phyloP scores from a whole-genome alignment of 2,329 filamentous ascomycete species.

The Clonostachys sp. region DNA sequence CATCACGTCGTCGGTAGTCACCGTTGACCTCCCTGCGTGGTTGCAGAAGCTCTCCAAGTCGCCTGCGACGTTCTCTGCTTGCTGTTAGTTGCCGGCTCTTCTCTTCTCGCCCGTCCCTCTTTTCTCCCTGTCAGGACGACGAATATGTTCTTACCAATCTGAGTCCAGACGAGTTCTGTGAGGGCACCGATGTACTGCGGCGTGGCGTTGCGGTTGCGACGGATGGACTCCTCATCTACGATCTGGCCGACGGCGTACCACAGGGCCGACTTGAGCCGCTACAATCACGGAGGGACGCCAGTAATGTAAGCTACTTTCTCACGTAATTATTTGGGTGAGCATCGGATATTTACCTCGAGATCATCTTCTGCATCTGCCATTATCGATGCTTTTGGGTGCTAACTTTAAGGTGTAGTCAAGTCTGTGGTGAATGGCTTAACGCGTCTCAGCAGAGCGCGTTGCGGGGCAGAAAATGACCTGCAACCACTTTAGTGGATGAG shows the following conservation, averaged over 20 bases:
- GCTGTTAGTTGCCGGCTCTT: not conserved
- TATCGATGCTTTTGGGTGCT: not conserved
- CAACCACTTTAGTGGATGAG: no score
- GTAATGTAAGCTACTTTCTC: constrained; percentile 24
- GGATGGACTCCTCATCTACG: constrained; percentile 72
- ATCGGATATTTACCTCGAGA: constrained; percentile 20
- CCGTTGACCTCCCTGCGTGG: constrained; percentile 75
- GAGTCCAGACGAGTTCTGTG: constrained; percentile 83
- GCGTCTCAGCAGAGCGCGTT: not conserved
- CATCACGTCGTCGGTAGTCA: constrained; percentile 84
- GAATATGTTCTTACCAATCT: constrained; percentile 57
- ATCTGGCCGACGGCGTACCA: constrained; percentile 85
- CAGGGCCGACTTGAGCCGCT: constrained; percentile 80
- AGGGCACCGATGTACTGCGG: constrained; percentile 85
- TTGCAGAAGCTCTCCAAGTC: constrained; percentile 56
- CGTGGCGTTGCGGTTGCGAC: constrained; percentile 71
- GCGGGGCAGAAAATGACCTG: no score
- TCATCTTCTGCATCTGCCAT: constrained; percentile 30
- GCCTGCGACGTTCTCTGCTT: constrained; percentile 47
- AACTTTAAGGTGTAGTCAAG: not conserved
- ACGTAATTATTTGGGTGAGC: no score
- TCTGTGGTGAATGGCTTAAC: not conserved
- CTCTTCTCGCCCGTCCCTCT: no score
- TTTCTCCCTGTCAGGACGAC: not conserved
- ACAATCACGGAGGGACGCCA: constrained; percentile 45